These are phyloP conservation scores for Aphanomyces invadans DNA, from an alignment of 352 stramenopile species.

Conservation along the genomic window DNA sequence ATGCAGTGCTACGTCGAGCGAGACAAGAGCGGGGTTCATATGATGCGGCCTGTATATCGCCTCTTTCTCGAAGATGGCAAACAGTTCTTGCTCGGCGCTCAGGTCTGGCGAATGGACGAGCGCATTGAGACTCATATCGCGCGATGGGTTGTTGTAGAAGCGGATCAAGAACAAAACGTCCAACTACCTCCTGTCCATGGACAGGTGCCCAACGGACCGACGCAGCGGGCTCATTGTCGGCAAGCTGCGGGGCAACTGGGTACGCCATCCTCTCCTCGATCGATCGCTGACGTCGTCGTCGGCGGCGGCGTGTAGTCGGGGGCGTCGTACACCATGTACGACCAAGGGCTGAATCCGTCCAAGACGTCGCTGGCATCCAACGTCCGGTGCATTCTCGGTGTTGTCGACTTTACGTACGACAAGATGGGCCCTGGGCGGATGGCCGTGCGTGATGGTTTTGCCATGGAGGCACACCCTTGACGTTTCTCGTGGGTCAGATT, in stretches of 20 bases:
- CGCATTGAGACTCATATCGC: not conserved
- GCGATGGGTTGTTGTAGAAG: slow-evolving; percentile 29
- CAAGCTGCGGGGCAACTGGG: slow-evolving; percentile 57
- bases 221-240: slow-evolving; percentile 37
- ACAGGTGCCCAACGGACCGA: slow-evolving; percentile 32
- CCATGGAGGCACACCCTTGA: not conserved
- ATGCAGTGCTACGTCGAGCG: slow-evolving; percentile 47
- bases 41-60: slow-evolving; percentile 46
- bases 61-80: slow-evolving; percentile 45
- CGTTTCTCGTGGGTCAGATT: slow-evolving; percentile 15
- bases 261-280: slow-evolving; percentile 13
- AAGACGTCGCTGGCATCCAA: slow-evolving; percentile 40
- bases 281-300: not conserved
- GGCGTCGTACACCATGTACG: slow-evolving; percentile 52
- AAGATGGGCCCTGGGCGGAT: slow-evolving; percentile 53
- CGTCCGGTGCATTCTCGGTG: slow-evolving; percentile 38
- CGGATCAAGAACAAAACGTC: slow-evolving; percentile 43
- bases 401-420: slow-evolving; percentile 61
- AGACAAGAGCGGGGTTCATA: slow-evolving; percentile 41
- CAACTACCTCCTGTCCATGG: slow-evolving; percentile 55
- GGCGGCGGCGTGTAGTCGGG: slow-evolving; percentile 29
- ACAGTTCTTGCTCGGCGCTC: slow-evolving; percentile 43
- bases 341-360: slow-evolving; percentile 43
- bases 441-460: slow-evolving; percentile 27
- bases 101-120: slow-evolving; percentile 18